Conservation (phyloP, 371 early-diverging fungal genomes). For the Fennellomyces sp. region DNA sequence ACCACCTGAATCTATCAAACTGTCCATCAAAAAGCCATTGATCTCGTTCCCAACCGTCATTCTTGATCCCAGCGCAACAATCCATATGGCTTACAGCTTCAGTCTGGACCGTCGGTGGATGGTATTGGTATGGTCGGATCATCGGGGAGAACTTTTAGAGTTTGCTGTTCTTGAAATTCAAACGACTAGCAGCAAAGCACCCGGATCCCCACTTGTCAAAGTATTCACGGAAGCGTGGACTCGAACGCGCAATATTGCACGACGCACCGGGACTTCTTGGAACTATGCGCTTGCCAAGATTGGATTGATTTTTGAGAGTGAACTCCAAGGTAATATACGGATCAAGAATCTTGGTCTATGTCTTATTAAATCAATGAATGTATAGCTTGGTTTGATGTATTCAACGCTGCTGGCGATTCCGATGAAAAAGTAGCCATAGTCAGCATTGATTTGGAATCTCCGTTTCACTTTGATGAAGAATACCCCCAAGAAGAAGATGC, state of each 20-base stretch:
- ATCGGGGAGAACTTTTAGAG: constrained; percentile 58
- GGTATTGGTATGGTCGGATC: constrained; percentile 61
- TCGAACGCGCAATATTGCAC: constrained; percentile 26
- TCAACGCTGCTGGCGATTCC: constrained; percentile 13
- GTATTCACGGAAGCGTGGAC: constrained; percentile 41
- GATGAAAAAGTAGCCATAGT: constrained; percentile 49
- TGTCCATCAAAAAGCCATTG: constrained; percentile 36
- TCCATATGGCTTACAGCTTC: constrained; percentile 63
- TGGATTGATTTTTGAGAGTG: constrained; percentile 42
- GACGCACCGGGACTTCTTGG: constrained; percentile 24
- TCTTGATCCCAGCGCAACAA: constrained; percentile 30
- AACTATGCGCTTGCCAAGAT: constrained; percentile 36
- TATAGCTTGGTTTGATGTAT: constrained; percentile 32
- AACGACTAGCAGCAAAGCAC: constrained; percentile 12
- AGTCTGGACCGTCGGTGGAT: constrained; percentile 64
- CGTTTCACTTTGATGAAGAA: constrained; percentile 30
- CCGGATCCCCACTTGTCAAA: constrained; percentile 1
- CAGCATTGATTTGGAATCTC: constrained; percentile 55
- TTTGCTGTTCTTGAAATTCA: constrained; percentile 24
- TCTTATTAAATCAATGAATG: neutral
- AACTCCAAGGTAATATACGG: constrained; percentile 17
- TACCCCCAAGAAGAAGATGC: neutral
- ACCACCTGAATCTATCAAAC: constrained; percentile 36
- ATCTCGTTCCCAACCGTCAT: constrained; percentile 22
- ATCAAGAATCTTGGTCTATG: neutral